Base-by-base conservation (phyloP, 2,329 filamentous ascomycete species). In the Fusarium oligoseptatum region DNA sequence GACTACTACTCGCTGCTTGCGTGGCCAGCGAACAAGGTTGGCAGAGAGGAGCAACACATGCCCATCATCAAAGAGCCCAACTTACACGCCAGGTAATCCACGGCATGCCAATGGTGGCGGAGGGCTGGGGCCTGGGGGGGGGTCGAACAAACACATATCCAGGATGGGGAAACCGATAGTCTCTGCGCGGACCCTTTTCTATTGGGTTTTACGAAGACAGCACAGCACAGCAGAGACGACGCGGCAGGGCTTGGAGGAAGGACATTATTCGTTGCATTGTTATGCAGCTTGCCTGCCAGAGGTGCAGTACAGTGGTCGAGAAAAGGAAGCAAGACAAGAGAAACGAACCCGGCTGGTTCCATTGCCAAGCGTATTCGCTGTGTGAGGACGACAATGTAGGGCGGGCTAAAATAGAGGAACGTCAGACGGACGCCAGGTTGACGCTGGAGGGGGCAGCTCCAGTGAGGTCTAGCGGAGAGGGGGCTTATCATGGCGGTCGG, bases 391-490 rank as follows among this genome's bases (percentile, higher is more conserved):
- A 52, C 15, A 14, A 27, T 14, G 15, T 27, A 29, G 24, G 57
- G 66, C 57, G 64, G 37, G 12, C 58, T 66, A 32, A 29, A 43
- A 48, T 45, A 57, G 39, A 50, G 24, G 36, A 61, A 69, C 68
- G 72, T 75, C 72, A 74, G 72, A 75, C 55, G 45, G 62, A 75
- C 72, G 61, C 68, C 69, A 75, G 48, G 60, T 74, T 74, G 72
- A 70, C 72, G 48, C 62, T 50, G 48, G 41, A 36, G 8, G 52
- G 52, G 55, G 52, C 29, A 55, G 50, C 27, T 55, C 17, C 50
- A 55, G 50, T n/a, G 50, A 55, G 50, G 50, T 55, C 17, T 55
- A 55, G 50, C 50, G 50, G 50, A 55, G 50, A 55, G 50, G 50
- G 48, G 50, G 52, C 52, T 57, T 57, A 57, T 57, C 52, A 36